Evolutionary conservation across 495 filamentous ascomycete genomes (phyloP), one percentile per base, ranked within the genome.

Genomic region (Hypoxylon perforatum): DNA sequence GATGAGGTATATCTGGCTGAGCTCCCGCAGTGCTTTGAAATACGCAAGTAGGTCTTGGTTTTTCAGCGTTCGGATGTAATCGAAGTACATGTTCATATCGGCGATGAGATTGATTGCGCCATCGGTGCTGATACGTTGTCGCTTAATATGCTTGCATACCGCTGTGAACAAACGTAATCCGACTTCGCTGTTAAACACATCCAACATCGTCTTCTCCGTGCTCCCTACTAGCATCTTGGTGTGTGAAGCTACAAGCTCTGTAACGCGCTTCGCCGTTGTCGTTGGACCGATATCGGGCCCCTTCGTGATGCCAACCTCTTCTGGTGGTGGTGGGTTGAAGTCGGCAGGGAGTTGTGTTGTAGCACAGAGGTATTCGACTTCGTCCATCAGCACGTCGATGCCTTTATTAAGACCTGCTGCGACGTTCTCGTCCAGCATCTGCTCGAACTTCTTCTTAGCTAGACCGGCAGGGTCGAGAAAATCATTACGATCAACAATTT

Each of bases 171-270:
- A 85, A 15, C 96, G 89, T 38, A 98, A 83, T 1, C 95, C 96
- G 23, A 98, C 94, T 80, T 99, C 95, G 79, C 96, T 93, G 76
- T 96, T 97, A 81, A 99, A 99, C 17, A 98, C 95, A 71, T 99
- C 95, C 17, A 99, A 87, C 82, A 97, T 93, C 71, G 90, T 94
- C 79, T 98, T 98, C 73, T 99, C 95, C 2, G 93, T 97, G 74
- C 91, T 94, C 23, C 95, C 95, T 2, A 89, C 84, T 2, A 99
- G 84, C 90, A 99, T 94, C 64, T 85, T 88, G 2, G 93, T 97
- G 74, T 99, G 95, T 15, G 88, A 89, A 18, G 88, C 86, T 3
- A 98, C 90, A 15, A 97, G 86, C 38, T 92, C 87, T n/a, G 96
- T 89, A 15, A 99, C 85, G 21, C 89, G 86, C 42, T 77, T 80